These are phyloP conservation scores for Blastocladiella britannica DNA, from an alignment of 192 early-diverging fungal genomes.

Conservation along the genomic window DNA sequence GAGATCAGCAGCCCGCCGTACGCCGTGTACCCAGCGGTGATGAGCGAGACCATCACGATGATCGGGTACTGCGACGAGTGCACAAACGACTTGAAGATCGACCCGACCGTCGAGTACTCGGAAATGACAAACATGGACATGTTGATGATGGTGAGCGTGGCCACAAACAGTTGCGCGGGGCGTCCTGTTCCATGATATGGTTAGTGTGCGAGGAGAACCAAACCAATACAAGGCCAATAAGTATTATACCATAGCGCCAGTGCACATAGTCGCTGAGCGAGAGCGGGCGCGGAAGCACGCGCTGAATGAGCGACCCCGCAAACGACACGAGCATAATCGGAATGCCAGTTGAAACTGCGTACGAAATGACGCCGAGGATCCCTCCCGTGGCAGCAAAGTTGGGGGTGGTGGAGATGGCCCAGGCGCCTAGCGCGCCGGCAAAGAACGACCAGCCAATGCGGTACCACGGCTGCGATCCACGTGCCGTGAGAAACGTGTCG, in stretches of 20 bases:
- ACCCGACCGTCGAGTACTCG: slow-evolving; percentile 20
- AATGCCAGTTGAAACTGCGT: neutral
- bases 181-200: slow-evolving; percentile 6
- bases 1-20: slow-evolving; percentile 23
- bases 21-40: slow-evolving; percentile 23
- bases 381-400: neutral
- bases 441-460: slow-evolving; percentile 17
- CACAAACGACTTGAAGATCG: slow-evolving; percentile 7
- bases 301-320: neutral
- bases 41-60: neutral
- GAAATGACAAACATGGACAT: slow-evolving; percentile 9
- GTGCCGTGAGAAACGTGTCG: slow-evolving; percentile 25
- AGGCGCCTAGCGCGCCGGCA: slow-evolving; percentile 17
- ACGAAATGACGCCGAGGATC: neutral
- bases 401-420: slow-evolving; percentile 6
- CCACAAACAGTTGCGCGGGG: slow-evolving; percentile 11
- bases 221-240: neutral
- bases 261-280: neutral
- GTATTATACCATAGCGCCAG: neutral
- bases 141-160: slow-evolving; percentile 17
- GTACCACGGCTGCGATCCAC: slow-evolving; percentile 11
- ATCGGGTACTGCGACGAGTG: slow-evolving; percentile 8
- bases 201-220: neutral
- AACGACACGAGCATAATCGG: neutral
- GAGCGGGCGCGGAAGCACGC: neutral